Conservation (phyloP, 192 early-diverging fungal species). For the Coemansia sp. region DNA sequence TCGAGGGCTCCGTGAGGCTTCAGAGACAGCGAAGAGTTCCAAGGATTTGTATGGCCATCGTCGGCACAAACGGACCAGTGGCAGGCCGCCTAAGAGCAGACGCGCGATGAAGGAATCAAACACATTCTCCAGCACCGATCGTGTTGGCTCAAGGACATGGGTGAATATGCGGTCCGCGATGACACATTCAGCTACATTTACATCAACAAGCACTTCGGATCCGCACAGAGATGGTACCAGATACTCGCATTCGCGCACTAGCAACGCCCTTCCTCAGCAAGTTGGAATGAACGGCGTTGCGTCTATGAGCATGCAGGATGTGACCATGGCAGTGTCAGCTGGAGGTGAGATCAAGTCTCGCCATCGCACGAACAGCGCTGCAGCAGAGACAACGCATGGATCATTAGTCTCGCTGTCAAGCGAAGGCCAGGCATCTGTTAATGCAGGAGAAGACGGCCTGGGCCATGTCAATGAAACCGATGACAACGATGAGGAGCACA, state of each 20-base stretch:
- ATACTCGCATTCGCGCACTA: background rate
- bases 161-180: conserved; percentile 6
- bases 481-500: conserved; percentile 14
- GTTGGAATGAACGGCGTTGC: conserved; percentile 16
- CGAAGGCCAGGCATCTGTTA: background rate
- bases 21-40: background rate
- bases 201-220: background rate
- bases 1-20: background rate
- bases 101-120: conserved; percentile 9
- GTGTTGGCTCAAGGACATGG: background rate
- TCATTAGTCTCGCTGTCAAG: conserved; percentile 17
- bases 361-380: conserved; percentile 22
- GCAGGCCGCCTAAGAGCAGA: background rate
- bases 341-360: background rate
- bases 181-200: conserved; percentile 20
- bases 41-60: background rate
- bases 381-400: conserved; percentile 11
- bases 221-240: background rate
- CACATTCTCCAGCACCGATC: conserved; percentile 20
- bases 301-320: conserved; percentile 45
- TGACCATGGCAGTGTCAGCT: conserved; percentile 5
- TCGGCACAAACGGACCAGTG: background rate
- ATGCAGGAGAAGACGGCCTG: background rate
- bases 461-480: background rate
- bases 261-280: background rate